Conservation (phyloP, 257 asterid genomes). For the Lithospermum erythrorhizon region DNA sequence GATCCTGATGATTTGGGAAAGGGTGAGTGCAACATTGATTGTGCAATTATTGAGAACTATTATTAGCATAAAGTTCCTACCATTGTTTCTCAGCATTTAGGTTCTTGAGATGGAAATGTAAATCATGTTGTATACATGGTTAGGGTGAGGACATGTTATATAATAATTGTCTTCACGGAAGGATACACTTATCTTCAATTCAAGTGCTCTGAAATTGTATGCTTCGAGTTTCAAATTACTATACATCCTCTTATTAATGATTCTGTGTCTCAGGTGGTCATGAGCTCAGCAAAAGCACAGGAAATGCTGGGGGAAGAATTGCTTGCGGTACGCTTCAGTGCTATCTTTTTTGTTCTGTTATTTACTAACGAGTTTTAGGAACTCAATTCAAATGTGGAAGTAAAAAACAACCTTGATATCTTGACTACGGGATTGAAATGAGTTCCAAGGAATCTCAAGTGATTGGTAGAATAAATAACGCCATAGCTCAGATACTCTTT, state of each 20-base stretch:
- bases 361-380: neutral
- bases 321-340: constrained; percentile 59
- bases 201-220: too few relatives aligned
- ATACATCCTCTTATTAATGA: neutral
- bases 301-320: constrained; percentile 92
- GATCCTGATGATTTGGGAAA: constrained; percentile 97
- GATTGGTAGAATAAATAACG: too few relatives aligned
- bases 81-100: neutral
- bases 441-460: too few relatives aligned
- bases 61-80: neutral
- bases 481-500: too few relatives aligned
- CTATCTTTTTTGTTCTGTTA: neutral
- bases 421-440: neutral
- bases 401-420: neutral
- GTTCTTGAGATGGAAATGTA: neutral
- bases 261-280: constrained; percentile 52
- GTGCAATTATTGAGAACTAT: neutral
- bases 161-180: neutral
- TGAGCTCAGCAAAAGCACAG: constrained; percentile 82
- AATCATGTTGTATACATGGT: neutral
- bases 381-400: neutral
- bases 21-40: constrained; percentile 32
- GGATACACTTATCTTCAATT: neutral
- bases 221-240: neutral
- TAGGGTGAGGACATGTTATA: too few relatives aligned